Conservation (phyloP, 441 rosid genomes). For the Populus tomentosa region DNA sequence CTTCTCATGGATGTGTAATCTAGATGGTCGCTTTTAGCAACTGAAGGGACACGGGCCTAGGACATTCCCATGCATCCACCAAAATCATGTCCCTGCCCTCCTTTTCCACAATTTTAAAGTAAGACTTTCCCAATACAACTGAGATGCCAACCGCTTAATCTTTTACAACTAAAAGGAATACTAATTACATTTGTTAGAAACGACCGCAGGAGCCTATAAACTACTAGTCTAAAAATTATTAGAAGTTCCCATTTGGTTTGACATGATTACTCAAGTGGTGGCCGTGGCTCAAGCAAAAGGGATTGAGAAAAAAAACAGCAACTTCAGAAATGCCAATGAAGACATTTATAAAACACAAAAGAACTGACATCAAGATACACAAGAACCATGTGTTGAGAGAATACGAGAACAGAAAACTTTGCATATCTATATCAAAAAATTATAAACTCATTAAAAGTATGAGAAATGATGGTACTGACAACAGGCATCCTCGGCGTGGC, state of each 20-base stretch:
- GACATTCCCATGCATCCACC: neutral
- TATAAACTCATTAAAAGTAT: conserved; percentile 4
- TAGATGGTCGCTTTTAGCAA: neutral
- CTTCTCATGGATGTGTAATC: neutral
- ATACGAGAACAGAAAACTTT: neutral
- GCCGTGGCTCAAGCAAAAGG: neutral
- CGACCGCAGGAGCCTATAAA: neutral
- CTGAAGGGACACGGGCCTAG: neutral
- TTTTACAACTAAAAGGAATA: too few species aligned
- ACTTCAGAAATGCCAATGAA: neutral
- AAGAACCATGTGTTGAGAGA: neutral
- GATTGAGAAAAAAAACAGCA: neutral
- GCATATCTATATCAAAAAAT: neutral
- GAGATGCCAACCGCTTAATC: neutral
- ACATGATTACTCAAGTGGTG: neutral
- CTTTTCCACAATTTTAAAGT: neutral
- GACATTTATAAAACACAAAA: neutral
- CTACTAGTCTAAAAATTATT: neutral
- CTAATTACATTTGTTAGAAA: neutral
- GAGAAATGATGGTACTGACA: conserved; percentile 46
- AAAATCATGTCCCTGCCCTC: neutral
- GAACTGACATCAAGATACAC: neutral
- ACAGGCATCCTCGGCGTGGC: conserved; percentile 61
- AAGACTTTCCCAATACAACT: neutral
- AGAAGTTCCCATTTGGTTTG: neutral